phyloP scores from a whole-genome alignment of 2,329 filamentous ascomycete species.

The Lecanicillium sp. region DNA sequence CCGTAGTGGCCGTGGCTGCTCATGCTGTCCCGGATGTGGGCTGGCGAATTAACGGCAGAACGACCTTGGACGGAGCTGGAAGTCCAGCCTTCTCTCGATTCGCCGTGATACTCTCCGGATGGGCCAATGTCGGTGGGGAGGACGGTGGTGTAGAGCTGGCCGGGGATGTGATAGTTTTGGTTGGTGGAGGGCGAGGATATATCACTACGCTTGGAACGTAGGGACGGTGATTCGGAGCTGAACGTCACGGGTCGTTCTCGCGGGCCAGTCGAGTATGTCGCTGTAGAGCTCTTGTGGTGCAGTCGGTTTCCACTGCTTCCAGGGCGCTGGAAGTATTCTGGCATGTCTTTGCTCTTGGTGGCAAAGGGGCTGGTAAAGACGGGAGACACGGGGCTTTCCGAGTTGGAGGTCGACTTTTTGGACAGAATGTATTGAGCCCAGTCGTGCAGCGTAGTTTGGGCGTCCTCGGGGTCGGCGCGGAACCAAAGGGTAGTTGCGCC shows the following conservation, averaged over 20 bases:
- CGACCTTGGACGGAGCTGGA: slow-evolving; percentile 56
- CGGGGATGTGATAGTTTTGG: slow-evolving; percentile 35
- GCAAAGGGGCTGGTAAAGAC: slow-evolving; percentile 50
- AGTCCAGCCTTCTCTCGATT: slow-evolving; percentile 47
- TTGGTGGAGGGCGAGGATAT: slow-evolving; percentile 53
- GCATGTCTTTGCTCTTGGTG: slow-evolving; percentile 33
- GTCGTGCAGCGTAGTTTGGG: slow-evolving; percentile 47
- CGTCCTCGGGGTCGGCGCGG: slow-evolving; percentile 47
- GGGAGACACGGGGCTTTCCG: slow-evolving; percentile 49
- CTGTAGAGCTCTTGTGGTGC: slow-evolving; percentile 43
- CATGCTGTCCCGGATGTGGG: slow-evolving; percentile 48
- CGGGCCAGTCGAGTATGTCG: slow-evolving; percentile 40
- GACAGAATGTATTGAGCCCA: slow-evolving; percentile 52
- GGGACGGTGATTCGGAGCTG: slow-evolving; percentile 52
- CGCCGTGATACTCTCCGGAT: slow-evolving; percentile 49
- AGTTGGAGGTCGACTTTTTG: slow-evolving; percentile 38
- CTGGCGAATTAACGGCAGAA: slow-evolving; percentile 51
- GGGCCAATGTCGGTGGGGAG: slow-evolving; percentile 50
- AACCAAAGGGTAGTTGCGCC: slow-evolving; percentile 49
- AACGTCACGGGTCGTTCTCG: slow-evolving; percentile 46
- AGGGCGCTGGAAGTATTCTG: slow-evolving; percentile 38
- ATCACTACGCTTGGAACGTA: slow-evolving; percentile 58
- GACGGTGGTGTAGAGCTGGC: slow-evolving; percentile 45
- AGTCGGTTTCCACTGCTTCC: slow-evolving; percentile 37
- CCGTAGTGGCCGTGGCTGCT: slow-evolving; percentile 41